Evolutionary conservation across 768 basidiomycete species (phyloP).

Genomic region (Hypholoma fasciculare): DNA sequence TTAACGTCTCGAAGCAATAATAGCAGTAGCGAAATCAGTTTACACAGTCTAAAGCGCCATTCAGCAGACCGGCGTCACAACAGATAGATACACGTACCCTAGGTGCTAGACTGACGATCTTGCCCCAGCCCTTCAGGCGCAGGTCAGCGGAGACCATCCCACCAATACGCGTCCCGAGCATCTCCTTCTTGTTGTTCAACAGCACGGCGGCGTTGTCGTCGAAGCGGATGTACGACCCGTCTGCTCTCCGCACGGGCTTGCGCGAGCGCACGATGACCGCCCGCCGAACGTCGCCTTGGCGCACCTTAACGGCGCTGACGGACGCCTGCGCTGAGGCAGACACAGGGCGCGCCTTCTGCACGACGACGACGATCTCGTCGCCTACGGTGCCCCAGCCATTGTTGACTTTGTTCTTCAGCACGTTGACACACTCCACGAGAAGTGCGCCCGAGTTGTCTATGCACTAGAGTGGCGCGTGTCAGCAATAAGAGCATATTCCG

Average conservation of each 20-base stretch:
- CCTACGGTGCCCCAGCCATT: conserved; percentile 93
- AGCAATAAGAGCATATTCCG: background rate
- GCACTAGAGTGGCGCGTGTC: conserved; percentile 45
- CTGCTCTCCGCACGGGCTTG: conserved; percentile 81
- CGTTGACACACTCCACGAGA: conserved; percentile 93
- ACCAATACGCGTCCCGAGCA: conserved; percentile 93
- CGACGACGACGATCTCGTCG: conserved; percentile 94
- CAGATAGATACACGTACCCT: conserved; percentile 55
- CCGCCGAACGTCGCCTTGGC: conserved; percentile 91
- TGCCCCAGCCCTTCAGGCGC: conserved; percentile 91
- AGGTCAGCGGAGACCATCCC: conserved; percentile 92
- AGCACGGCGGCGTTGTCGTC: conserved; percentile 97
- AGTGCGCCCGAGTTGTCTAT: conserved; percentile 98
- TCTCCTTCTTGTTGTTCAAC: conserved; percentile 93
- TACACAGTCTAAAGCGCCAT: conserved; percentile 19
- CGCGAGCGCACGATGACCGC: conserved; percentile 95
- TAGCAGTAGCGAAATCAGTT: background rate
- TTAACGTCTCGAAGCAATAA: background rate
- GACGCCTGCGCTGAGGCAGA: conserved; percentile 65
- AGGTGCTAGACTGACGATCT: conserved; percentile 89
- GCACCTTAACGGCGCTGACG: conserved; percentile 84
- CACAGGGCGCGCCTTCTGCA: conserved; percentile 87
- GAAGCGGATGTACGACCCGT: conserved; percentile 86
- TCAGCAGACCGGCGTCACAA: background rate
- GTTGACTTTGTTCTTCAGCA: conserved; percentile 94